Evolutionary conservation across 2,329 filamentous ascomycete species (phyloP), one percentile per base, ranked within the genome.

Genomic region (Aspergillus fischeri): DNA sequence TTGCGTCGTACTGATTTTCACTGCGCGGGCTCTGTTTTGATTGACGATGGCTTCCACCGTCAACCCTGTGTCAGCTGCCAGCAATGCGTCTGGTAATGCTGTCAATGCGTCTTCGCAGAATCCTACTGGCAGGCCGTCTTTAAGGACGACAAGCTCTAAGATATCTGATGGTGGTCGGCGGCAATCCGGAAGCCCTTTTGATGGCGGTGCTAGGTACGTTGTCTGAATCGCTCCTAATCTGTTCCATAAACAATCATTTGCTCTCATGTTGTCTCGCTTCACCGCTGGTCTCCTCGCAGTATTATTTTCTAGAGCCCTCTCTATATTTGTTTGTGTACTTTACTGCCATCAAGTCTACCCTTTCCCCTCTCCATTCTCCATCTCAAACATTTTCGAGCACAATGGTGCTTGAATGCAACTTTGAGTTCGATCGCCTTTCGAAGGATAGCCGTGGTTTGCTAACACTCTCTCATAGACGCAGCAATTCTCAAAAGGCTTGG

Each of bases 401-500:
- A 14, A 47, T 47, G 49, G 28, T 21, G 29, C 29, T 41, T 11
- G n/a, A 47, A 6, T 47, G 44, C 17, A 14, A 24, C 20, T 47
- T n/a, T 24, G 3, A 2, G 20, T 10, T 24, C 11, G 10, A 24
- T 27, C 20, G 14, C 4, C 21, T 47, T 47, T 47, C 21, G 5
- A 7, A 25, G 4, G 11, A 21, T 44, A 8, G 41, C 2, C 21
- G 6, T 47, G 20, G 24, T 27, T 47, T 45, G n/a, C 21, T 24
- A 14, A 24, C 44, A 27, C 24, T 9, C 2, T 27, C 11, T 4
- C 50, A 62, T 63, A 74, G 75, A 79, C 81, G 73, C 77, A 81
- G 77, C 74, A 82, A 72, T 70, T 77, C 79, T 50, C 81, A 81
- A 63, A 85, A 83, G 72, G 83, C 83, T 67, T 87, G 85, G 85